These are phyloP conservation scores for Orbilia javanica DNA, from an alignment of 2,329 filamentous ascomycete genomes.

Conservation along the genomic window DNA sequence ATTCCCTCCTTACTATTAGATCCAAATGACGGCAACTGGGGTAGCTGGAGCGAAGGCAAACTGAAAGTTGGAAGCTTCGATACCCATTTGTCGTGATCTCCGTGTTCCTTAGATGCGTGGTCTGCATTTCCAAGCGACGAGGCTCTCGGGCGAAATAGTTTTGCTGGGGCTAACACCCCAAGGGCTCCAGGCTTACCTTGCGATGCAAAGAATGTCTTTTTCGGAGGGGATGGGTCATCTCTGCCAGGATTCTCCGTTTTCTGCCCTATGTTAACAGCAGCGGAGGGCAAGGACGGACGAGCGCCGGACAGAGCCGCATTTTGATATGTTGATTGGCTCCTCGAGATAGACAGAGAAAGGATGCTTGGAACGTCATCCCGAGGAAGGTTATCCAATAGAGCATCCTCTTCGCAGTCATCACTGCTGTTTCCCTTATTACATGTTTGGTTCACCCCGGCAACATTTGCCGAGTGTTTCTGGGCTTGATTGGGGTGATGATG, in stretches of 20 bases:
- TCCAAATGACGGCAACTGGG: slow-evolving; percentile 50
- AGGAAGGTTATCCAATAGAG: slow-evolving; percentile 33
- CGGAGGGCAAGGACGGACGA: slow-evolving; percentile 1
- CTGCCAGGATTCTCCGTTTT: not conserved
- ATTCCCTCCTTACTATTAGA: slow-evolving; percentile 37
- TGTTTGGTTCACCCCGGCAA: not conserved
- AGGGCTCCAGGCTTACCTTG: slow-evolving; percentile 36
- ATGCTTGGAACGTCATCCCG: slow-evolving; percentile 59
- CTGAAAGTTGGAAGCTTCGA: slow-evolving; percentile 56
- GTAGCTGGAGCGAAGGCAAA: slow-evolving; percentile 56
- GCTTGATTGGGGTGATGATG: slow-evolving; percentile 31
- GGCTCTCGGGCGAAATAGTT: slow-evolving; percentile 42
- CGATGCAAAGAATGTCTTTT: slow-evolving; percentile 39
- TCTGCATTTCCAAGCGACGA: slow-evolving; percentile 47
- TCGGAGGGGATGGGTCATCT: slow-evolving; percentile 38
- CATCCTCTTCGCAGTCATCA: slow-evolving; percentile 43
- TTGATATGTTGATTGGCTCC: slow-evolving; percentile 57
- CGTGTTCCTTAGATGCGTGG: slow-evolving; percentile 36
- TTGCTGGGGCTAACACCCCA: slow-evolving; percentile 37
- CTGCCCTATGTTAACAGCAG: not conserved
- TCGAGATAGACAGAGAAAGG: slow-evolving; percentile 61
- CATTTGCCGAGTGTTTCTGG: slow-evolving; percentile 3
- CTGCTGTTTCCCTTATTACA: slow-evolving; percentile 20
- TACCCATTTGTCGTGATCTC: slow-evolving; percentile 48
- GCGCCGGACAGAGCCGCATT: slow-evolving; percentile 17